phyloP scores from a whole-genome alignment of 2,329 filamentous ascomycete genomes.

The Phoma herbarum region DNA sequence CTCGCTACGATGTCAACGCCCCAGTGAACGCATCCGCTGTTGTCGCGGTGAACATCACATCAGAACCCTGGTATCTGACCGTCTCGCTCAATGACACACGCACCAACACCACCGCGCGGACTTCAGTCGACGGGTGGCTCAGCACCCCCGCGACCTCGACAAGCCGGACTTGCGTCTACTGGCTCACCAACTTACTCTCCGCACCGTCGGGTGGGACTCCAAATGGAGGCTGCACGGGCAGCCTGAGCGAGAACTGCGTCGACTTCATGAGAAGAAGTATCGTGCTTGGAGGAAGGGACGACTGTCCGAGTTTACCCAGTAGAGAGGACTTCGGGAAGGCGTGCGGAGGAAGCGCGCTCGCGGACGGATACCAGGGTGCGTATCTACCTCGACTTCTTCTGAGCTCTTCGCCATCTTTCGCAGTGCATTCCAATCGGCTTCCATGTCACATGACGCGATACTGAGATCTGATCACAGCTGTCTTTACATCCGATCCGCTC shows the following conservation, averaged over 20 bases:
- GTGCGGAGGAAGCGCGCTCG: not conserved
- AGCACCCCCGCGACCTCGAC: conserved; percentile 1
- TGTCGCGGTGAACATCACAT: not conserved
- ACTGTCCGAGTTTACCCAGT: not conserved
- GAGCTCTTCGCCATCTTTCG: not conserved
- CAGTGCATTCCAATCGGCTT: not conserved
- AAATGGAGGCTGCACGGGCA: not conserved
- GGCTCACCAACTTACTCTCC: not conserved
- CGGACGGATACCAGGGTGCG: not conserved
- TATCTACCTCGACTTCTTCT: not conserved
- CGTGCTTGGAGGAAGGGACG: not conserved
- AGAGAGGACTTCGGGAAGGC: not conserved
- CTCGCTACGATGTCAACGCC: not conserved
- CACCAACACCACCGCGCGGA: not conserved
- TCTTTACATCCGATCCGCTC: not conserved
- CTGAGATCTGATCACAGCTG: not conserved
- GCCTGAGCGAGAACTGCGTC: not conserved
- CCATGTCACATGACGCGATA: not conserved
- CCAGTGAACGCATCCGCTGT: conserved; percentile 5
- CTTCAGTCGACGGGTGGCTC: not conserved
- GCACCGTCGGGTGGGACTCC: not conserved
- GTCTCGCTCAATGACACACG: conserved; percentile 5
- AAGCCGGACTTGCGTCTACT: not conserved
- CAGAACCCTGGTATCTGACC: conserved; percentile 5
- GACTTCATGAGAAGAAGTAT: not conserved